Evolutionary conservation across 2,329 filamentous ascomycete genomes (phyloP).

Genomic region (Paracorniculantispora psalliotae): DNA sequence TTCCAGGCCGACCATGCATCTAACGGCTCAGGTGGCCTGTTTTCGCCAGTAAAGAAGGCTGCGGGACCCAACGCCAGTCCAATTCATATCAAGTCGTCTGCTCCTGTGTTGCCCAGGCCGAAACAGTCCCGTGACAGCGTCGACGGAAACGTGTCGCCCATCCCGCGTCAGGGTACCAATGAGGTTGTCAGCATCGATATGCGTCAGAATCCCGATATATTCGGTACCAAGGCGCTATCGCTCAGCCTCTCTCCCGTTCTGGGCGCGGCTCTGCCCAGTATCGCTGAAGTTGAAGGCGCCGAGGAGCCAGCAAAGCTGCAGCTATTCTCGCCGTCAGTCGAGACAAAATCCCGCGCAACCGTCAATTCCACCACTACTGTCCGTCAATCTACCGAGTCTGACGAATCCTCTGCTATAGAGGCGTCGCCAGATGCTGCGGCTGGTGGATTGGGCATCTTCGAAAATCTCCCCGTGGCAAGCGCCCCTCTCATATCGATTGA

Average conservation of each 20-base stretch:
- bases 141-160: slow-evolving; percentile 5
- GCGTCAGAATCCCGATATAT: slow-evolving; percentile 32
- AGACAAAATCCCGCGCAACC: background rate
- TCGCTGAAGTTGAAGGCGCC: slow-evolving; percentile 1
- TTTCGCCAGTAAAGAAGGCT: slow-evolving; percentile 5
- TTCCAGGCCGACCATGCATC: background rate
- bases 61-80: background rate
- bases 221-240: slow-evolving; percentile 20
- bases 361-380: background rate
- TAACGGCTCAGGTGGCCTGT: background rate
- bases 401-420: background rate
- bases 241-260: background rate
- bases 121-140: background rate
- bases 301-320: background rate
- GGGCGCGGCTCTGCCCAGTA: background rate
- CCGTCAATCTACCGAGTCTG: background rate
- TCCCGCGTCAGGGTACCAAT: slow-evolving; percentile 7
- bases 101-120: background rate
- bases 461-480: background rate
- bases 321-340: background rate
- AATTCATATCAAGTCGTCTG: background rate
- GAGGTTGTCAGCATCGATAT: slow-evolving; percentile 31
- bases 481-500: slow-evolving; percentile 1
- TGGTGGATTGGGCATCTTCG: background rate
- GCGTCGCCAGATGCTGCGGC: background rate